Evolutionary conservation across 2,329 filamentous ascomycete genomes (phyloP).

Genomic region (Sarocladium kiliense): DNA sequence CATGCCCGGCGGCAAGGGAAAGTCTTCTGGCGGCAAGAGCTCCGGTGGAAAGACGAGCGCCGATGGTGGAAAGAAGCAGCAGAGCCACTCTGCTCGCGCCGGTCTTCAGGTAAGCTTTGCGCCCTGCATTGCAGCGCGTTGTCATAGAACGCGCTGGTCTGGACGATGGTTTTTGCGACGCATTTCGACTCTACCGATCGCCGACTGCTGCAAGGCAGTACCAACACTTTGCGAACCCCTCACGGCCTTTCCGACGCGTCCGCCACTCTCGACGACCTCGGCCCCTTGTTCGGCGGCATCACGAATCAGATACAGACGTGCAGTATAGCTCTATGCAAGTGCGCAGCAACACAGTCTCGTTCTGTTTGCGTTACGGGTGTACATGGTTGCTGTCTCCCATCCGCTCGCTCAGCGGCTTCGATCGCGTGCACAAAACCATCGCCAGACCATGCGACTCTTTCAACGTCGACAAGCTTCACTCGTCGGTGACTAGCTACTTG

Average conservation of each 20-base stretch:
- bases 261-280: neutral
- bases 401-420: no score
- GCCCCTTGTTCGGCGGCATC: neutral
- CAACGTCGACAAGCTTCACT: no score
- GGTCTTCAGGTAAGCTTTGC: slow-evolving; percentile 76
- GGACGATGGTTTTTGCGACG: neutral
- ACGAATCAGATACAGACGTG: no score
- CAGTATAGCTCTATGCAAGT: no score
- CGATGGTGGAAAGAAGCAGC: slow-evolving; percentile 71
- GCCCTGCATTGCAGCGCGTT: neutral
- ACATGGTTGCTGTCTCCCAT: no score
- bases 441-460: slow-evolving; percentile 11
- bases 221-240: neutral
- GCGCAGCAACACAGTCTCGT: no score
- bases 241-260: neutral
- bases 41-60: slow-evolving; percentile 68
- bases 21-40: slow-evolving; percentile 83
- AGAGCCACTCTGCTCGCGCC: slow-evolving; percentile 93
- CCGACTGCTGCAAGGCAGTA: neutral
- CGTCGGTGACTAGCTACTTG: neutral
- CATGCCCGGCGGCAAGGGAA: slow-evolving; percentile 88
- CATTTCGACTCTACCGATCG: neutral
- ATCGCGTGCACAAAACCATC: neutral
- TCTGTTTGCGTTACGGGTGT: no score
- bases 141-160: neutral